Conservation (phyloP, 2,329 filamentous ascomycete genomes). For the Coleophoma eucalyptorum region DNA sequence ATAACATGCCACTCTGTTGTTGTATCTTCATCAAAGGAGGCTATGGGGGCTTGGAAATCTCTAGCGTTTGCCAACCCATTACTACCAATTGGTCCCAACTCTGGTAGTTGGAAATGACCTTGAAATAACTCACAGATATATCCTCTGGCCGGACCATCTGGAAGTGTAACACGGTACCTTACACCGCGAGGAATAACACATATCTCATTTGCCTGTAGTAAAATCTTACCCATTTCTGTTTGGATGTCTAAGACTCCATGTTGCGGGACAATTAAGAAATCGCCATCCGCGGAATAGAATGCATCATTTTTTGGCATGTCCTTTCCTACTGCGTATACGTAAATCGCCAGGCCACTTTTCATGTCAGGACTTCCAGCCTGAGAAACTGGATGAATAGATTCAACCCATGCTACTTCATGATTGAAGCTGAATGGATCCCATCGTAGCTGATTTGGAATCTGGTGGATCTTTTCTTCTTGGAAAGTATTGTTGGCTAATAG, state of each 20-base stretch:
- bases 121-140: constrained; percentile 75
- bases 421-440: constrained; percentile 73
- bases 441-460: constrained; percentile 76
- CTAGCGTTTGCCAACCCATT: constrained; percentile 70
- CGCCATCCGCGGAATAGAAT: constrained; percentile 82
- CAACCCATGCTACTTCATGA: constrained; percentile 63
- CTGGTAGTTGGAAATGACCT: constrained; percentile 67
- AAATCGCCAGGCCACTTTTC: constrained; percentile 77
- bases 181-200: constrained; percentile 72
- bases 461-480: constrained; percentile 43
- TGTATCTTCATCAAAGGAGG: constrained; percentile 56
- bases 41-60: constrained; percentile 72
- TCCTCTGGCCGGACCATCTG: constrained; percentile 58
- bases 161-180: constrained; percentile 68
- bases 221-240: constrained; percentile 70
- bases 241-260: constrained; percentile 71
- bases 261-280: constrained; percentile 73
- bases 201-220: constrained; percentile 77
- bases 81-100: constrained; percentile 69
- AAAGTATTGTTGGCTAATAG: constrained; percentile 38
- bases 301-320: constrained; percentile 72
- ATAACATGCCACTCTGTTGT: constrained; percentile 43
- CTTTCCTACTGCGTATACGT: constrained; percentile 74
- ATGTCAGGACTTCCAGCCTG: constrained; percentile 76
- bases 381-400: constrained; percentile 62